A percentile compares a stretch with the other conserved stretches of the same genome.
Evolutionary conservation across 139 green algal species (phyloP).

Genomic region (Mychonastes homosphaera): DNA sequence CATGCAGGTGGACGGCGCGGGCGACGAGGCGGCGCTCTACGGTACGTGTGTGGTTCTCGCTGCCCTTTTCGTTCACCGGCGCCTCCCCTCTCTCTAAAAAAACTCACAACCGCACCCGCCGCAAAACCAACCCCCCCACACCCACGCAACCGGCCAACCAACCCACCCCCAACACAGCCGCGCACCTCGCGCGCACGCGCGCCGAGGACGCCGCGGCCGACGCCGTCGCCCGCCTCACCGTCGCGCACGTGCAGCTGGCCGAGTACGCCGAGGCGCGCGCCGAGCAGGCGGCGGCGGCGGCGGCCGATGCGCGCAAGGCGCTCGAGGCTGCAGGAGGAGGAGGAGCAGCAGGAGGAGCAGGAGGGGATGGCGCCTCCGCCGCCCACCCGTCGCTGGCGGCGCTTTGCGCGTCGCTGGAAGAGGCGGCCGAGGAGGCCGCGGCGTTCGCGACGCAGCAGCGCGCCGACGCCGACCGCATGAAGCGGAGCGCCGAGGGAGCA

Average conservation of each 20-base stretch:
- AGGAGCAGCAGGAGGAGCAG: too few species aligned
- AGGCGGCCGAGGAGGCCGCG: conserved; percentile 38
- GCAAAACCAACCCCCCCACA: too few species aligned
- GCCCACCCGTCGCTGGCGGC: background rate
- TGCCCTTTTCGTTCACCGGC: too few species aligned
- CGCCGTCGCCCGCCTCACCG: conserved; percentile 37
- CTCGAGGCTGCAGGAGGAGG: too few species aligned
- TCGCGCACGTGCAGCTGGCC: conserved; percentile 65
- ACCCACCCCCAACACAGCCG: too few species aligned
- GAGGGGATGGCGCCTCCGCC: background rate
- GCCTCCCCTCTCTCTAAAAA: too few species aligned
- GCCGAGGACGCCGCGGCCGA: conserved; percentile 63
- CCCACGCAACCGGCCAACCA: too few species aligned
- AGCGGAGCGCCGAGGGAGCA: conserved; percentile 42
- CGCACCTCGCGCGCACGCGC: conserved; percentile 46
- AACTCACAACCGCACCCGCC: too few species aligned
- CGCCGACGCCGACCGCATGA: conserved; percentile 45
- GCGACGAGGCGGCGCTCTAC: too few species aligned
- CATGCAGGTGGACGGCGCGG: too few species aligned
- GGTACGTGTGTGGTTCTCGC: too few species aligned
- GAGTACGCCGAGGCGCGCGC: conserved; percentile 62
- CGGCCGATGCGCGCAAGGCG: conserved; percentile 3
- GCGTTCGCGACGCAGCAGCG: conserved; percentile 40
- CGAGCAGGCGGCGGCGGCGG: conserved; percentile 8
- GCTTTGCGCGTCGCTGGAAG: conserved; percentile 24